Base-by-base conservation (phyloP, 78 protist genomes). In the Dictyostelium purpureum region DNA sequence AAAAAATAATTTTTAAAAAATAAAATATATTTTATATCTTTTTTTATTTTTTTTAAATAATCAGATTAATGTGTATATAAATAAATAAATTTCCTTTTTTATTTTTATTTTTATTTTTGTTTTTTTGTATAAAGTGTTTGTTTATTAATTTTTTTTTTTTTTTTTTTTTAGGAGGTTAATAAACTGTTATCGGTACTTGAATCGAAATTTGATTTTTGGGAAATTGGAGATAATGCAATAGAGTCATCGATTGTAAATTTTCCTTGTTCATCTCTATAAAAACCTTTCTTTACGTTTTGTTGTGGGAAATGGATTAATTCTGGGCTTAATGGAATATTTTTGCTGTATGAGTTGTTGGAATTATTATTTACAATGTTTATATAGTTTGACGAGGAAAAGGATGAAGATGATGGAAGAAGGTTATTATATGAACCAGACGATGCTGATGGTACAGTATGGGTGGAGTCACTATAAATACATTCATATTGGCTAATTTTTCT, bases 291-390 rank as follows among this genome's bases (percentile, higher is more conserved):
- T 28, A 33, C 28, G n/a, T n/a, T n/a, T 12, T 63, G 71, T 28
- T 63, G 71, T 43, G 92, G 92, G 6, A 82, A 85, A 47, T 85
- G 76, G 11, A 85, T 85, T 3, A 85, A 28, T 35, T 85, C 92
- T 6, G 92, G 92, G 6, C 76, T 59, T 4, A 85, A 24, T 7
- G 74, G 73, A 21, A 75, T 74, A 4, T 14, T 4, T 75, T 24
- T 24, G 14, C 38, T 75, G 16, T 52, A 51, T 0, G n/a, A 51
- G 2, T 26, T 38, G 2, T n/a, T n/a, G 26, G 2, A 24, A 31
- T 4, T 33, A 35, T 31, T 3, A 43, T 26, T 42, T 47, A n/a
- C 42, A 71, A 71, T 71, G 3, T 51, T 38, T 38, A 43, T 14
- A 6, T 21, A 43, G 18, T 54, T 67, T 43, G 63, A 16, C 40